Evolutionary conservation across 768 basidiomycete species (phyloP), one percentile per base, ranked within the genome.

Genomic region (Mycena epipterygia): DNA sequence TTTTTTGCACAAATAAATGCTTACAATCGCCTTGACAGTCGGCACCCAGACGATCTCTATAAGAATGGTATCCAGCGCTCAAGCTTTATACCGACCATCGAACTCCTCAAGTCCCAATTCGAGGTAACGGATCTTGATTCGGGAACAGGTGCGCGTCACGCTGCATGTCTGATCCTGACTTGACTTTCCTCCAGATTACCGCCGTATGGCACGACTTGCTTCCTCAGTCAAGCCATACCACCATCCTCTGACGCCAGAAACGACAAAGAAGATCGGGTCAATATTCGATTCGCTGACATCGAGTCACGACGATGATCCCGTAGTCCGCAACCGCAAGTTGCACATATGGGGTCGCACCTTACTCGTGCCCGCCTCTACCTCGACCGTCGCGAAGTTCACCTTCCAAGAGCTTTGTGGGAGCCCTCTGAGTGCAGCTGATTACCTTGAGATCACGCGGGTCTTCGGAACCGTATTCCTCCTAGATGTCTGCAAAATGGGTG

Each of bases 31-130:
- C 30, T 53, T 37, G 13, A 2, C 74, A 99, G 97, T 82, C 98
- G 98, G 68, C 96, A 98, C 78, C 98, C 98, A 3, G 93, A 98
- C 76, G 95, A 98, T 33, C 86, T 99, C 1, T 99, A 99, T 86
- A 97, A 97, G 89, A 99, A 99, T 73, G 98, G 98, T 0, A 98
- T 99, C 48, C 98, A 99, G 79, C 89, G 98, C 4, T 89, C 93
- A 5, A 97, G 95, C 76, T 99, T 99, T 82, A 78, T 98, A 52
- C 98, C 98, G 13, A 92, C 96, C 30, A 99, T 99, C 68, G 94
- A 98, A 55, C 87, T 99, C 32, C 89, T 99, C 73, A 98, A 98
- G 83, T 81, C 89, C 0, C 90, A 87, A 17, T 96, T 98, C 71
- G 89, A 93, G 55, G 92, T 99, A 17, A 94, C 93, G 0, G 96